phyloP scores from a whole-genome alignment of 2,329 filamentous ascomycete species.

The Penicillium sp. region DNA sequence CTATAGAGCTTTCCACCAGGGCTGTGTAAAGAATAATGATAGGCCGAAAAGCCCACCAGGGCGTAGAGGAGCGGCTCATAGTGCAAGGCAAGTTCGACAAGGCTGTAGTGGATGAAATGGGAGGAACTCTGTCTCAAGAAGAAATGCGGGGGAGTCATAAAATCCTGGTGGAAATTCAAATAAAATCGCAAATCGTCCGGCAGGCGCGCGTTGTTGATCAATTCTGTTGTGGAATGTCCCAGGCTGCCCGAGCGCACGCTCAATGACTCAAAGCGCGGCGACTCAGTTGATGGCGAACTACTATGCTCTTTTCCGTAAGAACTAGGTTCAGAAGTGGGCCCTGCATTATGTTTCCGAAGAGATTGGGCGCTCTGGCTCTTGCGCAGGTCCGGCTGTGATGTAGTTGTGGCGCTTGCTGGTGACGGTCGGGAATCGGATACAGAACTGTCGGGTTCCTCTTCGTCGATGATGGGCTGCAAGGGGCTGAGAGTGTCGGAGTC shows the following conservation, averaged over 20 bases:
- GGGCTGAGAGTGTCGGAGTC: conserved; percentile 35
- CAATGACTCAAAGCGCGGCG: conserved; percentile 30
- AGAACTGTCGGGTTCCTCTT: conserved; percentile 31
- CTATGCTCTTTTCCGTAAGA: conserved; percentile 40
- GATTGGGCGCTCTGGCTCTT: conserved; percentile 28
- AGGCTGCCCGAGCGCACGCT: conserved; percentile 30
- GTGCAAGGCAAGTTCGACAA: conserved; percentile 63
- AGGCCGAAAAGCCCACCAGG: conserved; percentile 77
- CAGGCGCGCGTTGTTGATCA: conserved; percentile 24
- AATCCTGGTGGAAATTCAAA: conserved; percentile 66
- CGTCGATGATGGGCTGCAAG: conserved; percentile 39
- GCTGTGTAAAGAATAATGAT: conserved; percentile 66
- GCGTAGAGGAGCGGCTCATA: conserved; percentile 79
- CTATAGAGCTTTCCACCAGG: conserved; percentile 65
- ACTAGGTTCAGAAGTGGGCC: conserved; percentile 27
- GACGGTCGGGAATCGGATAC: conserved; percentile 19
- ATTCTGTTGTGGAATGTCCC: conserved; percentile 21
- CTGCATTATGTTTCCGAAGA: conserved; percentile 21
- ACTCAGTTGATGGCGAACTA: conserved; percentile 47
- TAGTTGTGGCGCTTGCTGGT: conserved; percentile 16
- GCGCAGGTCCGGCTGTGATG: conserved; percentile 16
- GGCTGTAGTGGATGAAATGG: conserved; percentile 62
- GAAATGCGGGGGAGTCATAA: conserved; percentile 76
- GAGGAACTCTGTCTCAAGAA: conserved; percentile 62
- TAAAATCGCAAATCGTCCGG: conserved; percentile 67